These are phyloP conservation scores for Podosphaera fusca DNA, from an alignment of 2,329 filamentous ascomycete genomes.

Conservation along the genomic window DNA sequence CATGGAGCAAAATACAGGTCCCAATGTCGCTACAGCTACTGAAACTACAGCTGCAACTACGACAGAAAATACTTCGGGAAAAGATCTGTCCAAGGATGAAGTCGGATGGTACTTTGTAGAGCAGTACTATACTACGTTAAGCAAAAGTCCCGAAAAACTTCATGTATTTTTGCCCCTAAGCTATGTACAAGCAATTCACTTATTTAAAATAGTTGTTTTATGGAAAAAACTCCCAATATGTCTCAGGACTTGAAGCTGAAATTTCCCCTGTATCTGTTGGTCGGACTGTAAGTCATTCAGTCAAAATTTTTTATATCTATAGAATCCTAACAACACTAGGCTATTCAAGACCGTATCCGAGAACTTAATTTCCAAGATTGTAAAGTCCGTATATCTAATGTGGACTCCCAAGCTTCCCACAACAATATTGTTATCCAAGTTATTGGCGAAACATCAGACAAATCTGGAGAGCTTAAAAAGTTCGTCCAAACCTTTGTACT, in stretches of 20 bases:
- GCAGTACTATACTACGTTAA: constrained; percentile 96
- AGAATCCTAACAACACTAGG: constrained; percentile 25
- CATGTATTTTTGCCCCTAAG: constrained; percentile 30
- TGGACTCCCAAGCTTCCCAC: constrained; percentile 82
- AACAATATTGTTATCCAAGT: constrained; percentile 94
- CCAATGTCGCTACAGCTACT: constrained; percentile 8
- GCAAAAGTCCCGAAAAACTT: constrained; percentile 81
- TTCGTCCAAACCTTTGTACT: constrained; percentile 97
- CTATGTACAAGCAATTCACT: constrained; percentile 3
- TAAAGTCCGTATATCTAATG: constrained; percentile 95
- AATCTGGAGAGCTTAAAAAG: constrained; percentile 72
- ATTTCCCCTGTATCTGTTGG: constrained; percentile 70
- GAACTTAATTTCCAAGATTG: constrained; percentile 84
- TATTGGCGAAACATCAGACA: constrained; percentile 94
- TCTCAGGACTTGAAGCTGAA: constrained; percentile 78
- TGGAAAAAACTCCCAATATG: constrained; percentile 84
- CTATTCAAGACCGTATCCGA: constrained; percentile 87
- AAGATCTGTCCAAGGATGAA: constrained; percentile 57
- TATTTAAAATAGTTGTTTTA: constrained; percentile 51
- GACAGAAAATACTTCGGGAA: constrained; percentile 18
- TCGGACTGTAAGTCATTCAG: constrained; percentile 42
- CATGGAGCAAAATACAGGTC: constrained; percentile 16
- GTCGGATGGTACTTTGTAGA: constrained; percentile 99
- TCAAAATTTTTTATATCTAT: constrained; percentile 2
- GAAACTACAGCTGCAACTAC: constrained; percentile 7